phyloP scores from a whole-genome alignment of 2,329 filamentous ascomycete genomes.

The Sclerotinia nivalis region DNA sequence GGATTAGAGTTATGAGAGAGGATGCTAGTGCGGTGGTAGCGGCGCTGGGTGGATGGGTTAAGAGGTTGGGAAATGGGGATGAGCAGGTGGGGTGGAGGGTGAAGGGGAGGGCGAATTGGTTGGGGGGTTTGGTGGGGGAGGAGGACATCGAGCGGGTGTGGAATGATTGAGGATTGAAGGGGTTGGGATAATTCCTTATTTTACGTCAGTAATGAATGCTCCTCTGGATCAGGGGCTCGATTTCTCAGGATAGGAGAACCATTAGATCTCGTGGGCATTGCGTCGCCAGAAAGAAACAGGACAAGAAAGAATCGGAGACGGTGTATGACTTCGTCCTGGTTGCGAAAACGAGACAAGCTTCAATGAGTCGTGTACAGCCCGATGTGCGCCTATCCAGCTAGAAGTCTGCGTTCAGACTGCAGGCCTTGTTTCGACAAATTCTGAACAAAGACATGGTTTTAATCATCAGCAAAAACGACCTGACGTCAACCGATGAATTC shows the following conservation, averaged over 20 bases:
- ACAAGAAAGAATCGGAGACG: neutral
- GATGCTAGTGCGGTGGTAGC: slow-evolving; percentile 63
- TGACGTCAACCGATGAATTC: neutral
- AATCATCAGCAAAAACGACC: neutral
- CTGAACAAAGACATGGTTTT: neutral
- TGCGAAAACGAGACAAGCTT: neutral
- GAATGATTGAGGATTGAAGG: slow-evolving; percentile 20
- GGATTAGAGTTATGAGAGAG: slow-evolving; percentile 63
- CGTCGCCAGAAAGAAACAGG: neutral
- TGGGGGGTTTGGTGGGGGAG: slow-evolving; percentile 57
- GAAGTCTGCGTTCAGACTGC: neutral
- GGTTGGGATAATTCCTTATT: neutral
- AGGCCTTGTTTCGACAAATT: neutral
- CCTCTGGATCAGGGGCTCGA: neutral
- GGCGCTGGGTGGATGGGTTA: slow-evolving; percentile 64
- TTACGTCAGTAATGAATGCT: neutral
- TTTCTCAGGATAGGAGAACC: neutral
- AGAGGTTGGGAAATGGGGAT: slow-evolving; percentile 43
- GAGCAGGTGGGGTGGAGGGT: slow-evolving; percentile 51
- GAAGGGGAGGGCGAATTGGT: slow-evolving; percentile 62
- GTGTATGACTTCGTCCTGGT: neutral
- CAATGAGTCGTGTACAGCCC: neutral
- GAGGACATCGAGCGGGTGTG: slow-evolving; percentile 33
- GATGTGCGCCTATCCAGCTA: neutral
- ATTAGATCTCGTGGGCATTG: neutral